Evolutionary conservation across 2,329 filamentous ascomycete species (phyloP), one percentile per base, ranked within the genome.

Genomic region (Epichloe baconii): DNA sequence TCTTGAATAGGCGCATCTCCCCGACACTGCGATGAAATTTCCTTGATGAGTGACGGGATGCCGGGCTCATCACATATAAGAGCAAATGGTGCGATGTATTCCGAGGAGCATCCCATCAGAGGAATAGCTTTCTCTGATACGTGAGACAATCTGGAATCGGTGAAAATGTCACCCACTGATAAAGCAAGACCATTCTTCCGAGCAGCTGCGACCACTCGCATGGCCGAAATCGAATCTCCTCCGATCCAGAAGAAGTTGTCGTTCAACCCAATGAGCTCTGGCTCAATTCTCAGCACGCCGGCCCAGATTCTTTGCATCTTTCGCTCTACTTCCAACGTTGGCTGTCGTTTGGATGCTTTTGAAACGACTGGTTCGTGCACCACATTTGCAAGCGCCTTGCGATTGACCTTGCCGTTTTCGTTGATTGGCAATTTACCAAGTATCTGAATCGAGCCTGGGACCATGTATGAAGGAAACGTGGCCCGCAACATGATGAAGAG

Each of bases 191-290:
- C 52, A 3, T 15, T 17, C n/a, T 55, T 38, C 11, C 56, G 51
- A 1, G 60, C 58, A 1, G 26, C 44, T 7, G 55, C 49, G 3
- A 58, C 57, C 2, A 62, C 42, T 5, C 49, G 50, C 52, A 63
- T 63, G 4, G 62, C 61, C 3, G 44, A 44, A 17, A 64, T 53
- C 0, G 64, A 66, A 48, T 65, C 58, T 3, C 64, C 64, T 0
- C 64, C 64, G 3, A 65, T 45, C 5, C 52, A 50, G 47, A 66
- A 58, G 51, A 66, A 66, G 51, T 54, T 58, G 41, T 61, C 58
- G 6, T 45, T 40, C 1, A 19, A 8, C 1, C 52, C 49, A 12
- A 55, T 53, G 0, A 11, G 11, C 4, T 10, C 49, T 17, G 17
- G 17, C 17, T 17, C 2, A 2, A 17, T 17, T 17, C 2, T 17